Evolutionary conservation across 768 basidiomycete species (phyloP).

Genomic region (Tricholoma sp.): DNA sequence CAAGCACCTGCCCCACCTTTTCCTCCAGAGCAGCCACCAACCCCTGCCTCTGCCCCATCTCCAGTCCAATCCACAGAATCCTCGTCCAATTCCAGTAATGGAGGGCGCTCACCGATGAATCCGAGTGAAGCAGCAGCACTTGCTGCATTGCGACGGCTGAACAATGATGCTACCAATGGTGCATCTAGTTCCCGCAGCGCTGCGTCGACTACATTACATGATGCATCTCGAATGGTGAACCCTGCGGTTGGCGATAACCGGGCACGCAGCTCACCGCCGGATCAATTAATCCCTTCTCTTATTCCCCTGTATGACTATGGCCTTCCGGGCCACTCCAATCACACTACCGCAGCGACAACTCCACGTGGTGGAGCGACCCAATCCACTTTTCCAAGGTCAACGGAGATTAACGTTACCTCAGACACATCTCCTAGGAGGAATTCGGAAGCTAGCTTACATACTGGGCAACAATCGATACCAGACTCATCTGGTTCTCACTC

Average conservation of each 20-base stretch:
- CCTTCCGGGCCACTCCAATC: background rate
- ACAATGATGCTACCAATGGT: slow-evolving; percentile 12
- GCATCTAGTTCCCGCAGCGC: slow-evolving; percentile 4
- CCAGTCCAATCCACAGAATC: background rate
- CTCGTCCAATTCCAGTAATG: background rate
- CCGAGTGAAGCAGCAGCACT: slow-evolving; percentile 52
- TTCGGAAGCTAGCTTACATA: slow-evolving; percentile 2
- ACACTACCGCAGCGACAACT: background rate
- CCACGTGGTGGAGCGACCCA: background rate
- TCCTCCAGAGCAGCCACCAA: slow-evolving; percentile 2
- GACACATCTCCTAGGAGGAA: slow-evolving; percentile 1
- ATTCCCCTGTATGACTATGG: slow-evolving; percentile 28
- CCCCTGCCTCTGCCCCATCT: slow-evolving; percentile 1
- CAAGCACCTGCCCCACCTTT: background rate
- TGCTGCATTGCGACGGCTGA: slow-evolving; percentile 57
- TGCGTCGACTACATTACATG: background rate
- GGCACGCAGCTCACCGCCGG: slow-evolving; percentile 5
- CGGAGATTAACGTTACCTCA: background rate
- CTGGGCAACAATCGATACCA: background rate
- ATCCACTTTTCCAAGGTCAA: background rate
- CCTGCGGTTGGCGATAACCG: slow-evolving; percentile 2
- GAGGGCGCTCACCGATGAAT: slow-evolving; percentile 8
- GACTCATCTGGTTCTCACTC: background rate
- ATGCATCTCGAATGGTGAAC: background rate
- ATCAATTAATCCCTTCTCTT: slow-evolving; percentile 17